Conservation (phyloP, 257 asterid genomes). For the Fraxinus quadrangulata region DNA sequence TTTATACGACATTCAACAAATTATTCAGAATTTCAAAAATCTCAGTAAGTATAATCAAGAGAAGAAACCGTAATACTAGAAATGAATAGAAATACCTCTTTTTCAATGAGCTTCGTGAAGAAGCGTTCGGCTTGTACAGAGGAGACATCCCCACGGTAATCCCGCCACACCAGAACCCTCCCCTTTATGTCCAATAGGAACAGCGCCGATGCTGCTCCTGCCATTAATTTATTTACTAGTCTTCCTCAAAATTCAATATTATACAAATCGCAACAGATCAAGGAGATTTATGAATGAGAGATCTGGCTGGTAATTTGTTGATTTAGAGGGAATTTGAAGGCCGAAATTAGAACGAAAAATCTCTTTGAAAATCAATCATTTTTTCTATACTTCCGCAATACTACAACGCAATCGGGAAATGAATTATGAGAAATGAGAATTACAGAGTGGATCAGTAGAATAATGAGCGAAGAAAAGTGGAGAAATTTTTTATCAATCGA, state of each 20-base stretch:
- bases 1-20: background rate
- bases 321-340: background rate
- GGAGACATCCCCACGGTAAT: slow-evolving; percentile 95
- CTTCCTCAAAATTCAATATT: background rate
- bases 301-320: background rate
- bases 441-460: background rate
- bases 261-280: slow-evolving; percentile 1
- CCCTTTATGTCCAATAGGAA: slow-evolving; percentile 97
- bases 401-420: background rate
- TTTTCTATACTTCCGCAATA: background rate
- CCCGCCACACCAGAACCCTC: slow-evolving; percentile 96
- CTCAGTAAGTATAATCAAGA: background rate
- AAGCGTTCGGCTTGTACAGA: slow-evolving; percentile 86
- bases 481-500: too few relatives aligned
- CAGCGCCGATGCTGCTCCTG: slow-evolving; percentile 99
- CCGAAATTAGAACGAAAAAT: background rate
- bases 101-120: slow-evolving; percentile 88
- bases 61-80: background rate
- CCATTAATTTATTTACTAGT: slow-evolving; percentile 40
- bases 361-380: background rate
- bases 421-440: background rate
- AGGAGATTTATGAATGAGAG: background rate
- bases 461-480: background rate
- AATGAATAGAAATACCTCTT: slow-evolving; percentile 52
- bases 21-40: background rate